Evolutionary conservation across 768 basidiomycete species (phyloP), one percentile per base, ranked within the genome.

Genomic region (Boletus rubroflammeus): DNA sequence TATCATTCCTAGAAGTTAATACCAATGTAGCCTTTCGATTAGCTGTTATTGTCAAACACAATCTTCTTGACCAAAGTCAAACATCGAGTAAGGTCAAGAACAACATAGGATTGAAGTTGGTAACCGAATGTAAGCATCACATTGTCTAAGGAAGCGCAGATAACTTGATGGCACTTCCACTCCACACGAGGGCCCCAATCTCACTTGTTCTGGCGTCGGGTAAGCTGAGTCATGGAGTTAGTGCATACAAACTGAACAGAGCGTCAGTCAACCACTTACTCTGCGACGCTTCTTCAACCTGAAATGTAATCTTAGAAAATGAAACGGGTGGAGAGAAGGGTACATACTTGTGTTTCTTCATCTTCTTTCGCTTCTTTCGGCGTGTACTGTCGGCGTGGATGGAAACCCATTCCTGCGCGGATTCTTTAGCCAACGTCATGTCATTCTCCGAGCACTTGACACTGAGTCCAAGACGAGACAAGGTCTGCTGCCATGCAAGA

Each of bases 271-370:
- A 72, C 14, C 50, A 73, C 84, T 56, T 68, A 91, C 91, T 76
- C 84, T 88, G 81, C 93, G 80, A 62, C 91, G 84, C 79, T 95
- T 95, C 84, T 86, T 90, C 65, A 91, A 80, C 77, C 91, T 93
- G 57, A 6, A 59, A 46, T 40, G 15, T 21, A 21, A 41, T 6
- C 34, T 66, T 26, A 66, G 42, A 55, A 52, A 47, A 14, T 4
- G 41, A 44, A 53, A 53, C 53, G 19, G 15, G 36, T 47, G n/a
- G 34, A 54, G 50, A 41, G 40, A 8, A 50, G 25, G 26, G 26
- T 3, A 78, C 89, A 72, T 66, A 93, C 92, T 95, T 95, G 72
- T 96, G 93, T 75, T 94, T 96, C 81, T 88, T 92, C 86, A 96
- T 96, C 84, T 95, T 96, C 84, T 85, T 88, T 78, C 83, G 78